Evolutionary conservation across 768 basidiomycete genomes (phyloP).

Genomic region (Krasilnikovozyma curviuscula): DNA sequence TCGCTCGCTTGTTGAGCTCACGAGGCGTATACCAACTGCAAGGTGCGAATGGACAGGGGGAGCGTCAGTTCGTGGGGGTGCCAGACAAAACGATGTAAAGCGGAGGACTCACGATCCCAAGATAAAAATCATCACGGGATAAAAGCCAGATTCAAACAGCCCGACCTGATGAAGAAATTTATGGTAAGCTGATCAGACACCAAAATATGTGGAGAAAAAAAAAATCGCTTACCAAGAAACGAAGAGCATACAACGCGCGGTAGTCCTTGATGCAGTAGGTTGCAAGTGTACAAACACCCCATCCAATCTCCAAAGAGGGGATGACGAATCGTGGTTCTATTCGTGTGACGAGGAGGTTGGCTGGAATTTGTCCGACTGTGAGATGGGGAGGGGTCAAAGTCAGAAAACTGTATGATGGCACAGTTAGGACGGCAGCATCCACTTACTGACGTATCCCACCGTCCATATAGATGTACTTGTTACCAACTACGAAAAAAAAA

Average conservation of each 20-base stretch:
- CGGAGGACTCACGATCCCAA: conserved; percentile 13
- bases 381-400: too few species aligned
- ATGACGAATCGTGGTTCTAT: conserved; percentile 21
- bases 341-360: conserved; percentile 18
- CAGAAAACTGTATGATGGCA: too few species aligned
- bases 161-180: too few species aligned
- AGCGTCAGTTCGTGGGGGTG: not conserved
- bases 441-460: too few species aligned
- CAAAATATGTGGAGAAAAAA: not conserved
- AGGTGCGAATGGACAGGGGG: not conserved
- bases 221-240: conserved; percentile 19
- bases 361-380: conserved; percentile 12
- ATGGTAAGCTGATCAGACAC: too few species aligned
- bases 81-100: not conserved
- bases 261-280: conserved; percentile 19
- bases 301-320: conserved; percentile 16
- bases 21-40: conserved; percentile 16
- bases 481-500: conserved; percentile 16
- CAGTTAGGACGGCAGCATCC: too few species aligned
- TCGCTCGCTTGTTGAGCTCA: conserved; percentile 21
- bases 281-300: conserved; percentile 20
- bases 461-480: conserved; percentile 18
- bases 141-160: conserved; percentile 16
- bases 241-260: conserved; percentile 18
- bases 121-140: conserved; percentile 21